Base-by-base conservation (phyloP, 2,329 filamentous ascomycete species). In the Alternaria gansuensis region DNA sequence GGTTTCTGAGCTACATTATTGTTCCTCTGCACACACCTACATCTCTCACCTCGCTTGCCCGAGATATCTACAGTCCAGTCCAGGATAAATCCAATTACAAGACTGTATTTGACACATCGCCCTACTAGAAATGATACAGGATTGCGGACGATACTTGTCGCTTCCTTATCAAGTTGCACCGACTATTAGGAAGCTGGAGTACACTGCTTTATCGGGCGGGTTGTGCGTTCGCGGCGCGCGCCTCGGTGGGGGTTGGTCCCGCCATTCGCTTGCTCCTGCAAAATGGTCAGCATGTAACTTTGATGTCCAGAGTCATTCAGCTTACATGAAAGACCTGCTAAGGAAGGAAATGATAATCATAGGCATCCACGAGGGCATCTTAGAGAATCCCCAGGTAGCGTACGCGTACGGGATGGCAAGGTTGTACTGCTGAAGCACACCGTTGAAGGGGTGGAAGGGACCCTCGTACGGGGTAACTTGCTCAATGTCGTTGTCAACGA, bases 291-390 rank as follows among this genome's bases (percentile, higher is more conserved):
- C 7, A 33, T 50, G 11, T 14, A 8, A 13, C 14, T 28, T 43
- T 46, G 33, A 37, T 40, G 37, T 48, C 48, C 21, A 24, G 29
- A 37, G 24, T 50, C 17, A 43, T 43, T 36, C 54, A 4, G 54
- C 89, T 85, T 81, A 92, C 91, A 93, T 92, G 78, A 93, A 85
- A 57, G 82, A 85, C 74, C 90, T 85, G 83, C 88, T 92, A 64
- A 90, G 72, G 75, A 93, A 87, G 52, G 88, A 91, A 68, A 94
- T 83, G 48, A 86, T 75, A 67, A 94, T 83, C 91, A 94, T 93
- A 73, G 92, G 88, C 54, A 87, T 79, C 91, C 91, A 94, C 67
- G 83, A 87, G 3, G 87, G 87, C 65, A 88, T 81, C 75, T 82
- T 79, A 33, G 82, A 79, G 70, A 89, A 82, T 29, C 72, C 82